Conservation (phyloP, 31 red algal species). For the Porphyra umbilicalis region DNA sequence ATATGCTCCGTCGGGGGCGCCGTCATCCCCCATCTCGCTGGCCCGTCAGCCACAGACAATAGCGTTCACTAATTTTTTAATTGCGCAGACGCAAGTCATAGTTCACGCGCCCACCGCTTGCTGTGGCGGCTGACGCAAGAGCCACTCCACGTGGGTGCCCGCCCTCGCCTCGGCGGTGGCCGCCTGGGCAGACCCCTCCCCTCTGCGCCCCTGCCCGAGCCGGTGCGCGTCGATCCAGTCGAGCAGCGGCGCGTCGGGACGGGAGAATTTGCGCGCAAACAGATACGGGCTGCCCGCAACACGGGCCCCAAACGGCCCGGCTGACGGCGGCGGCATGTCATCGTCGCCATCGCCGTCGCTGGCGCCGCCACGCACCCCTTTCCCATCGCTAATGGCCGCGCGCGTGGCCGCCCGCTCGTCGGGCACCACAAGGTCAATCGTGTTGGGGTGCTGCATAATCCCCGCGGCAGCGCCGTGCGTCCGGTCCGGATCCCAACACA, state of each 20-base stretch:
- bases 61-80: too few relatives aligned
- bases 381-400: slow-evolving; percentile 1
- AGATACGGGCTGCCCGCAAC: slow-evolving; percentile 11
- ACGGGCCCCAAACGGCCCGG: neutral
- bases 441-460: slow-evolving; percentile 33
- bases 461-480: slow-evolving; percentile 1
- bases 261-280: slow-evolving; percentile 47
- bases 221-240: slow-evolving; percentile 39
- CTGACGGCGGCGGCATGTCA: neutral
- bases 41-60: too few relatives aligned
- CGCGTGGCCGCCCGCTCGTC: slow-evolving; percentile 2
- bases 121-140: neutral
- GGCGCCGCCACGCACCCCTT: too few relatives aligned
- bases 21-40: too few relatives aligned
- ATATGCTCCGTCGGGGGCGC: too few relatives aligned
- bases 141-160: neutral
- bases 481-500: slow-evolving; percentile 39
- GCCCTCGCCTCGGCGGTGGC: slow-evolving; percentile 7
- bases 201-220: slow-evolving; percentile 17
- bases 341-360: neutral
- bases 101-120: neutral
- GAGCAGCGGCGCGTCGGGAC: slow-evolving; percentile 24
- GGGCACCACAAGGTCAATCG: slow-evolving; percentile 19
- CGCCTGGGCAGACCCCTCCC: slow-evolving; percentile 7
- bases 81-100: too few relatives aligned